A percentile compares a stretch with the other conserved stretches of the same genome.
Evolutionary conservation across 164 flowering plant species (phyloP).

Genomic region (grape (Vitis vinifera)): ASM3070453v1 NC_081814.1:9838501-9839000

Average conservation of each 20-base stretch:
- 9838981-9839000: no score
- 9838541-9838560: no score
- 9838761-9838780: neutral
- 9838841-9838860: no score
- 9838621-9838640: conserved; percentile 51
- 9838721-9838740: conserved; percentile 18
- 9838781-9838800: conserved; percentile 5
- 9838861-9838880: no score
- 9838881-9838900: no score
- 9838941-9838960: no score
- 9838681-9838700: conserved; percentile 25
- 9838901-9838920: no score
- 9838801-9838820: neutral
- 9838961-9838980: no score
- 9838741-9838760: neutral
- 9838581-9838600: neutral
- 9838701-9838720: conserved; percentile 32
- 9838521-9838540: no score
- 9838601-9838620: neutral
- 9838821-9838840: neutral
- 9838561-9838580: neutral
- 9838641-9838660: conserved; percentile 51
- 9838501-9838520: no score
- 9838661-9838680: conserved; percentile 61
- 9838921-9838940: no score